phyloP scores from a whole-genome alignment of 2,329 filamentous ascomycete species.

The Pestalotiopsis sp. region DNA sequence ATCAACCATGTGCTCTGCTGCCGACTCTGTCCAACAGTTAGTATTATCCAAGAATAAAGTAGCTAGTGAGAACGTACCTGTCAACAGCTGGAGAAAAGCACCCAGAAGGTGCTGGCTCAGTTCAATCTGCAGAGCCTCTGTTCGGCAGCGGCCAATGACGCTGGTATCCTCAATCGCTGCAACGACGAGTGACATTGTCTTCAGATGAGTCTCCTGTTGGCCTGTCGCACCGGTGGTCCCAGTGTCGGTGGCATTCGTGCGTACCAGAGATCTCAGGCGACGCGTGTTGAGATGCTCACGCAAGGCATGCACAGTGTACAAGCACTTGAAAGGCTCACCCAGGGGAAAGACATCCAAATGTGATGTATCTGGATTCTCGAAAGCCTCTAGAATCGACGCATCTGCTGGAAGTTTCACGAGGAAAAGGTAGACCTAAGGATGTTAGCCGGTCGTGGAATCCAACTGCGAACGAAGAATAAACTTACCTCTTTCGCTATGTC shows the following conservation, averaged over 20 bases:
- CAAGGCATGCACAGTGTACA: slow-evolving; percentile 74
- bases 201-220: slow-evolving; percentile 39
- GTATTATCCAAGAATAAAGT: slow-evolving; percentile 22
- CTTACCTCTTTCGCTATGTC: slow-evolving; percentile 66
- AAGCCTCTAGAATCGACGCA: slow-evolving; percentile 59
- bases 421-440: slow-evolving; percentile 66
- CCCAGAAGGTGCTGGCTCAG: slow-evolving; percentile 60
- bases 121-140: slow-evolving; percentile 46
- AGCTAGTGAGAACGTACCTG: slow-evolving; percentile 41
- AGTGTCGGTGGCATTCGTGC: slow-evolving; percentile 23
- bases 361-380: slow-evolving; percentile 56
- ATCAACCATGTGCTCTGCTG: slow-evolving; percentile 18
- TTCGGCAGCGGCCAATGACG: slow-evolving; percentile 48
- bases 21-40: slow-evolving; percentile 26
- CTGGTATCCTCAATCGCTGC: slow-evolving; percentile 62
- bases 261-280: slow-evolving; percentile 27
- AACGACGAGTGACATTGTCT: slow-evolving; percentile 57
- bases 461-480: neutral
- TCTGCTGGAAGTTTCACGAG: slow-evolving; percentile 71
- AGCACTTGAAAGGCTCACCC: slow-evolving; percentile 69
- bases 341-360: slow-evolving; percentile 68
- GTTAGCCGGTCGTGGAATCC: slow-evolving; percentile 19
- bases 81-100: slow-evolving; percentile 56
- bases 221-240: slow-evolving; percentile 24
- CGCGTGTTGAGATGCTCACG: slow-evolving; percentile 58